Evolutionary conservation across 306 rosid species (phyloP), one percentile per base, ranked within the genome.

Genomic region (Parietaria judaica): DNA sequence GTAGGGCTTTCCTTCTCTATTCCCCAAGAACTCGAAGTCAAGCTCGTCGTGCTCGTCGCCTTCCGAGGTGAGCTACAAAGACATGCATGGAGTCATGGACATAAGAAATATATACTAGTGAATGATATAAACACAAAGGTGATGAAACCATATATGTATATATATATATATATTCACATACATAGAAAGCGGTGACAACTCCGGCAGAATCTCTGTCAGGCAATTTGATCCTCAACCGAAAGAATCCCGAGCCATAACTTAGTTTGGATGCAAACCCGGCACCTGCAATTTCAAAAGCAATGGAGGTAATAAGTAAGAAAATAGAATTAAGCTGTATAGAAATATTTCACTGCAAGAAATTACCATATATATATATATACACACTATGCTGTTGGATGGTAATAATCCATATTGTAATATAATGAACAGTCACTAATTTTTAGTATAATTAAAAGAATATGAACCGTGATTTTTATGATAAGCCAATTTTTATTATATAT

Each of bases 1-100:
- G 50, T 57, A 48, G 35, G 78, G 82, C 39, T 66, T 68, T 36
- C 87, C 85, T 65, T 68, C 66, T 51, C 41, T 60, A 4, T 77
- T 79, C 1, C 95, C 95, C 79, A 86, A 58, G 70, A 83, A 81
- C 72, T 86, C 95, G 15, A 76, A 79, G 69, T 83, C 90, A 39
- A 86, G 48, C 76, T 83, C 90, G 10, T 86, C 87, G 6, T 61
- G 87, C 4, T 6, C 3, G 3, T 41, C 6, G 1, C 73, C 78
- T 7, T 71, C 14, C 37, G 94, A 80, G 15, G 23, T 68, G 23
- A 85, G 47, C 92, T 81, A 65, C 68, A 64, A 2, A 48, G 3
- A 13, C 0, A 41, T 14, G 1, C 3, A 23, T 23, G n/a, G n/a
- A n/a, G n/a, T n/a, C n/a, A n/a, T n/a, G 31, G 31, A 62, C 12